Evolutionary conservation across 371 early-diverging fungal genomes (phyloP), one percentile per base, ranked within the genome.

Genomic region (Entomophthora muscae): DNA sequence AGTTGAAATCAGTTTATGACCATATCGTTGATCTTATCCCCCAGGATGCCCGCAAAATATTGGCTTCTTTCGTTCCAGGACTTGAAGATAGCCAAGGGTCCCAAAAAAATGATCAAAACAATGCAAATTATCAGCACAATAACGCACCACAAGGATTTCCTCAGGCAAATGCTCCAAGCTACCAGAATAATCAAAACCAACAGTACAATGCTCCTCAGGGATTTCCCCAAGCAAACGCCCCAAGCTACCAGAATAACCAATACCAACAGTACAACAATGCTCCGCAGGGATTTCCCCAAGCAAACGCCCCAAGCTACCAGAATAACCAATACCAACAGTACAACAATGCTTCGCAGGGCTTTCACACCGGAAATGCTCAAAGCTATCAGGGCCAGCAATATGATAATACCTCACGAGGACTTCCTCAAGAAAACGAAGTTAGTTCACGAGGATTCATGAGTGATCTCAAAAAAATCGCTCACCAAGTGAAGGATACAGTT

Each of bases 31-130:
- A 31, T 29, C 10, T 52, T n/a, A 51, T 62, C 5, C 62, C 62
- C 2, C 42, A 31, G 24, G 62, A 62, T 62, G 62, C 62, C 26
- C 42, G 62, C 29, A 51, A 29, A 62, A 52, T 62, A 33, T 53
- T 62, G 17, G 23, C n/a, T 29, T 42, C 62, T 52, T 52, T 62
- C 3, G 53, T 62, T 52, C 51, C 53, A 22, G 53, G 53, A 7
- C 24, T 62, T 13, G 61, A 62, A 17, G 51, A 52, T n/a, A 33
- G 42, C 42, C 52, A 62, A 52, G 24, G 21, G 3, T 22, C 10
- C 26, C 62, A 62, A 30, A 62, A 62, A 17, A 24, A 62, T 5
- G n/a, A 26, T 52, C 62, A 62, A 27, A 59, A 59, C 22, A 12
- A 57, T 0, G 29, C 30, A 23, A 55, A 55, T 23, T 22, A 55